A percentile compares a stretch with the other conserved stretches of the same genome.
These are phyloP conservation scores for Butyriboletus loyo DNA, from an alignment of 768 basidiomycete species.

Conservation along the genomic window DNA sequence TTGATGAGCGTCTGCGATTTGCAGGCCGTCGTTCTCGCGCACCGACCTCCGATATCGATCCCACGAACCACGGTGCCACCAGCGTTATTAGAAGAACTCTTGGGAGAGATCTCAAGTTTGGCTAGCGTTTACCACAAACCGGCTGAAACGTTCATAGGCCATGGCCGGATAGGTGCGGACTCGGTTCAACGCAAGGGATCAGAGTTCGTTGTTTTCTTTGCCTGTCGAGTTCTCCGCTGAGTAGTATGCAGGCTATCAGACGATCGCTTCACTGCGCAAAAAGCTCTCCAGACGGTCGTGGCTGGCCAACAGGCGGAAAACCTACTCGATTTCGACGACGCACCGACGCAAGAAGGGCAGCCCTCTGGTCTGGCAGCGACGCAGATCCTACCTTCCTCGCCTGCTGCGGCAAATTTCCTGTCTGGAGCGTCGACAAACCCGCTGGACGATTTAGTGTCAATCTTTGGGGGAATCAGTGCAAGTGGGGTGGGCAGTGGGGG, in stretches of 20 bases:
- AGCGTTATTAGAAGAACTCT: constrained; percentile 83
- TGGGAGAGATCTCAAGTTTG: constrained; percentile 84
- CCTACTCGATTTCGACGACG: constrained; percentile 89
- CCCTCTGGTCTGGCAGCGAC: constrained; percentile 80
- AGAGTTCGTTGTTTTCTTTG: constrained; percentile 45
- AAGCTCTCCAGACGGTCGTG: constrained; percentile 87
- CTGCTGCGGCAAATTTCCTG: constrained; percentile 71
- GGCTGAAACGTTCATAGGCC: constrained; percentile 91
- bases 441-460: constrained; percentile 88
- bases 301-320: constrained; percentile 94
- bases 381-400: constrained; percentile 63
- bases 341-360: constrained; percentile 49
- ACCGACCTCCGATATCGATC: constrained; percentile 90
- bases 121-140: constrained; percentile 99
- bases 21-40: constrained; percentile 83
- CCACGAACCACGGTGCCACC: constrained; percentile 88
- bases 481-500: constrained; percentile 17
- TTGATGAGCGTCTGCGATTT: constrained; percentile 1
- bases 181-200: constrained; percentile 61
- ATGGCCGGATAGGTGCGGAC: constrained; percentile 84
- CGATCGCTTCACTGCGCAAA: constrained; percentile 70
- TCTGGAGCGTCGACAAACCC: constrained; percentile 84
- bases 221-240: constrained; percentile 3
- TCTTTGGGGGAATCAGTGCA: constrained; percentile 64
- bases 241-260: constrained; percentile 48